These are phyloP conservation scores for Aspergillus aculeatus DNA, from an alignment of 2,329 filamentous ascomycete species.

Conservation along the genomic window DNA sequence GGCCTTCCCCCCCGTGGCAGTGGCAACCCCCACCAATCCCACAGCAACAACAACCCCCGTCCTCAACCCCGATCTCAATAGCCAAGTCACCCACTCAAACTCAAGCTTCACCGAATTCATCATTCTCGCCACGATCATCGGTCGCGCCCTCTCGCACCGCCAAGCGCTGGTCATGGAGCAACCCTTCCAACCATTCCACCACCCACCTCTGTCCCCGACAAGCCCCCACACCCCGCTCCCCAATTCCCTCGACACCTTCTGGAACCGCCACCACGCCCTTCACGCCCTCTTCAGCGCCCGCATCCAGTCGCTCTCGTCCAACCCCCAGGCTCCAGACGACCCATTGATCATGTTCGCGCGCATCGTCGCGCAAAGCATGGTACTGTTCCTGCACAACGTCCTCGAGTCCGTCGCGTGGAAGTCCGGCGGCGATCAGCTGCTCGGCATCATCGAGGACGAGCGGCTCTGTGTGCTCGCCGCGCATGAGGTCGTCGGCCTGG, in stretches of 20 bases:
- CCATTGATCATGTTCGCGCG: constrained; percentile 22
- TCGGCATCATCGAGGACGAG: constrained; percentile 21
- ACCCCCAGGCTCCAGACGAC: constrained; percentile 12
- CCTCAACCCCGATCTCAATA: neutral
- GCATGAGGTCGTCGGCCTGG: constrained; percentile 18
- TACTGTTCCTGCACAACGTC: constrained; percentile 20
- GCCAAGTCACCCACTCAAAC: neutral
- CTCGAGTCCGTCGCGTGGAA: constrained; percentile 22
- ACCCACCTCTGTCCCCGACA: neutral
- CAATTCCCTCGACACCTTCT: constrained; percentile 12
- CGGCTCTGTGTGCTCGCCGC: constrained; percentile 19
- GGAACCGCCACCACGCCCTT: constrained; percentile 19
- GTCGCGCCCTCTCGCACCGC: constrained; percentile 18
- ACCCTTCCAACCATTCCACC: constrained; percentile 9
- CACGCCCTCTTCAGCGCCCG: constrained; percentile 17
- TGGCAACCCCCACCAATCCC: neutral
- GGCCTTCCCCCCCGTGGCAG: neutral
- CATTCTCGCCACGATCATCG: constrained; percentile 31
- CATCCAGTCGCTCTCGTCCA: constrained; percentile 15
- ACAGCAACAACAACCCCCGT: neutral
- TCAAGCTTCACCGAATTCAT: constrained; percentile 33
- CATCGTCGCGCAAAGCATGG: constrained; percentile 18
- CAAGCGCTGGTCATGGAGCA: constrained; percentile 18
- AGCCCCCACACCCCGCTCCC: neutral
- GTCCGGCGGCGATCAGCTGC: constrained; percentile 18